phyloP scores from a whole-genome alignment of 805 yeast genomes.

The Yarrowia yakushimensis region DNA sequence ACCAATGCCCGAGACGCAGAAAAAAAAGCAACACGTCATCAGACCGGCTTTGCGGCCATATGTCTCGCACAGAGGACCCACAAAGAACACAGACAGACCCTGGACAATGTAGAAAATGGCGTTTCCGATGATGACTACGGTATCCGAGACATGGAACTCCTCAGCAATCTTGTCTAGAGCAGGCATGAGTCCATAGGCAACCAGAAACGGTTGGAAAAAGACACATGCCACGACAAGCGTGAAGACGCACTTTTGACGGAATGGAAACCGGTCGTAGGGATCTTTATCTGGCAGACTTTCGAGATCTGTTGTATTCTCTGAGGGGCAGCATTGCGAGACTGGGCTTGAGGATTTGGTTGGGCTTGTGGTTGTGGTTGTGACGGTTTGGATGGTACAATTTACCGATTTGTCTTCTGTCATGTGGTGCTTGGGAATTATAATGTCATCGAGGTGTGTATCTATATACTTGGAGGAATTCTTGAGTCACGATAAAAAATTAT shows the following conservation, averaged over 20 bases:
- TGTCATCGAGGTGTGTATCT: not conserved
- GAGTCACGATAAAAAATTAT: not conserved
- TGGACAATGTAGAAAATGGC: conserved; percentile 50
- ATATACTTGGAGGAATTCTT: not conserved
- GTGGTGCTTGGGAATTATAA: not conserved
- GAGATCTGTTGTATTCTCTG: not conserved
- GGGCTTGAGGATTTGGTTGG: no score
- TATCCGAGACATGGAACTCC: conserved; percentile 46
- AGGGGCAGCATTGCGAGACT: not conserved
- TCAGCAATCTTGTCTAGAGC: conserved; percentile 51
- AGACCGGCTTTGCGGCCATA: conserved; percentile 52
- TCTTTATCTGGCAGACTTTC: not conserved
- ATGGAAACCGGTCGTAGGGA: conserved; percentile 11
- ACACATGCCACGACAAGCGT: not conserved
- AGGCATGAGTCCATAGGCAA: conserved; percentile 50
- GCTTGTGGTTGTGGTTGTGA: not conserved
- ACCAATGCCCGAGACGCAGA: conserved; percentile 35
- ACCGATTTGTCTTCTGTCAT: not conserved
- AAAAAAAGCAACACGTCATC: conserved; percentile 41
- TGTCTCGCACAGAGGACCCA: conserved; percentile 49
- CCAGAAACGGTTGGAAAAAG: conserved; percentile 21
- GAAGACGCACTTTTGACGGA: conserved; percentile 14
- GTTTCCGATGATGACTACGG: conserved; percentile 47
- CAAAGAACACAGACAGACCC: conserved; percentile 52
- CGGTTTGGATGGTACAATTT: no score